Conservation (phyloP, 148 eudicot genomes). For the Selenicereus undatus region DNA sequence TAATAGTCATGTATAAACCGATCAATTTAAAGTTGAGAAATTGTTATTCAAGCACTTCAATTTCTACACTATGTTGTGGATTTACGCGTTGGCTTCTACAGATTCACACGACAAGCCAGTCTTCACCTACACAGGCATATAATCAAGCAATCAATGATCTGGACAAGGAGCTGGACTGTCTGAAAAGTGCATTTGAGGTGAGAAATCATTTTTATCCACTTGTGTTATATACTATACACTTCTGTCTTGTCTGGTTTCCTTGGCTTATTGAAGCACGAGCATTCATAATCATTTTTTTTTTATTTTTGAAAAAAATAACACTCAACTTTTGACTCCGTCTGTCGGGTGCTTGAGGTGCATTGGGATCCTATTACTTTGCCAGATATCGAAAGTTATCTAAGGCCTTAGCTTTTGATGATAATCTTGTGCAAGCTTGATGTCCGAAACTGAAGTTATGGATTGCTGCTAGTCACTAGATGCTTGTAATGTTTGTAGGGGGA, state of each 20-base stretch:
- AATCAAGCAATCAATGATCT: slow-evolving; percentile 91
- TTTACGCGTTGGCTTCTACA: slow-evolving; percentile 24
- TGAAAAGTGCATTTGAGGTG: slow-evolving; percentile 89
- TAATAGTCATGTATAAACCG: too few species aligned
- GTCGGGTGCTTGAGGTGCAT: not conserved
- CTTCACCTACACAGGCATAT: slow-evolving; percentile 91
- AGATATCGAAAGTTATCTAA: too few species aligned
- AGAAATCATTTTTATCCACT: not conserved
- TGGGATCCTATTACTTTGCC: too few species aligned
- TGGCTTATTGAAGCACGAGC: not conserved
- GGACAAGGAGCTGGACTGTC: slow-evolving; percentile 83
- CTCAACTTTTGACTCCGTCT: too few species aligned
- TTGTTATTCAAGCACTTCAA: not conserved
- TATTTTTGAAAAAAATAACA: too few species aligned
- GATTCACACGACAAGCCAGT: slow-evolving; percentile 93
- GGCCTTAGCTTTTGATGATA: not conserved
- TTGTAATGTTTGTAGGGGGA: slow-evolving; percentile 23
- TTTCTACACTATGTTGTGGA: not conserved
- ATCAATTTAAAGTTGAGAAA: too few species aligned
- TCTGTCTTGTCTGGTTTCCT: not conserved
- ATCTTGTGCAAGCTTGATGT: not conserved
- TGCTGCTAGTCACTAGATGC: not conserved
- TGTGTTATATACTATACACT: too few species aligned
- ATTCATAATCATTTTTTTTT: not conserved
- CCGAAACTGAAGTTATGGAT: not conserved